Evolutionary conservation across 352 stramenopile species (phyloP).

Genomic region (Pythium insidiosum): DNA sequence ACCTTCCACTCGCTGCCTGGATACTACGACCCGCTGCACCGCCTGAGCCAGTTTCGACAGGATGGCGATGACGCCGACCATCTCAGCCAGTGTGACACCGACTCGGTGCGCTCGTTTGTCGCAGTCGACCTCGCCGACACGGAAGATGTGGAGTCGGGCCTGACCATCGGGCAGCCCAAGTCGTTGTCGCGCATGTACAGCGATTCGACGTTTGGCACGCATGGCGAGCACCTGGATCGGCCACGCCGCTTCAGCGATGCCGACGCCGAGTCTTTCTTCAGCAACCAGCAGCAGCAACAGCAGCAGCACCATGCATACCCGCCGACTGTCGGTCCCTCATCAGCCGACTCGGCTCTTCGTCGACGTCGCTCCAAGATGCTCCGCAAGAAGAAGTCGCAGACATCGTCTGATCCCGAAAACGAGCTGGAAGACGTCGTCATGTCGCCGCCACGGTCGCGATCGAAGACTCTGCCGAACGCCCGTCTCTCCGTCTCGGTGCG

Average conservation of each 20-base stretch:
- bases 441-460: slow-evolving; percentile 7
- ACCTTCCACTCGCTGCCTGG: slow-evolving; percentile 83
- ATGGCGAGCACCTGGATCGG: slow-evolving; percentile 9
- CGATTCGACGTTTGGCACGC: slow-evolving; percentile 25
- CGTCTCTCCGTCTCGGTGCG: slow-evolving; percentile 8
- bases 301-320: neutral
- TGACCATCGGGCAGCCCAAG: slow-evolving; percentile 37
- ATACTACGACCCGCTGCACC: slow-evolving; percentile 83
- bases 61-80: slow-evolving; percentile 37
- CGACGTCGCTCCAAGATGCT: neutral
- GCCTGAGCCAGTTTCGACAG: slow-evolving; percentile 58
- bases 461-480: slow-evolving; percentile 10
- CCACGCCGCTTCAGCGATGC: slow-evolving; percentile 75
- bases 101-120: slow-evolving; percentile 73
- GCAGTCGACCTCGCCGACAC: slow-evolving; percentile 63
- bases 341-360: neutral
- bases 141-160: slow-evolving; percentile 34
- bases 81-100: slow-evolving; percentile 54
- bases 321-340: too few species aligned
- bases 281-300: slow-evolving; percentile 2
- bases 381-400: neutral
- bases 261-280: slow-evolving; percentile 68
- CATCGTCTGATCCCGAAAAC: neutral
- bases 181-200: slow-evolving; percentile 70
- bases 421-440: neutral